Conservation (phyloP, 2,329 filamentous ascomycete genomes). For the Sporothrix schenckii region DNA sequence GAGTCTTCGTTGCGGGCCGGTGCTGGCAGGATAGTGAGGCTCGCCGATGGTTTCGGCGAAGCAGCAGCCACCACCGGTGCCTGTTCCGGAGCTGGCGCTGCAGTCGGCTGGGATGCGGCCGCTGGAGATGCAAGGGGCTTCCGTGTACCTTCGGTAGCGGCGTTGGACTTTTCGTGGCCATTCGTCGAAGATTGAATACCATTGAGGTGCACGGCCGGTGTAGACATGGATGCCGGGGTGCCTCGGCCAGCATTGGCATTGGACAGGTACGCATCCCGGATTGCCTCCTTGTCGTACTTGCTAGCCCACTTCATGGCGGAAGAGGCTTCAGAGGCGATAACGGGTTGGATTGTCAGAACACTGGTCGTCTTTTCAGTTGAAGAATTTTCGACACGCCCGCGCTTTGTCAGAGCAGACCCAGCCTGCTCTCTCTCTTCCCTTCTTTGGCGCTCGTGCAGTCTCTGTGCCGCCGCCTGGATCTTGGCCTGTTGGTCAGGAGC, state of each 20-base stretch:
- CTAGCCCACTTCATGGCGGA: slow-evolving; percentile 96
- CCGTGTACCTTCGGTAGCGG: background rate
- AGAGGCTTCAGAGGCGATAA: slow-evolving; percentile 82
- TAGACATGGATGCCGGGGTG: slow-evolving; percentile 27
- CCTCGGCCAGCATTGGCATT: slow-evolving; percentile 74
- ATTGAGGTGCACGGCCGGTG: slow-evolving; percentile 31
- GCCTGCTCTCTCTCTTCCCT: slow-evolving; percentile 54
- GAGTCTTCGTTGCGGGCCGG: slow-evolving; percentile 11
- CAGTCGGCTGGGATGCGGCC: background rate
- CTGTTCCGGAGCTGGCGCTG: background rate
- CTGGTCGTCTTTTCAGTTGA: slow-evolving; percentile 79
- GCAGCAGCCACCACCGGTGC: background rate
- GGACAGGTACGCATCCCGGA: slow-evolving; percentile 82
- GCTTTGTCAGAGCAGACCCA: slow-evolving; percentile 46
- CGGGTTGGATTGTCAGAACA: slow-evolving; percentile 82
- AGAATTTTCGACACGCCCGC: slow-evolving; percentile 57
- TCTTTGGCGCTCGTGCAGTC: slow-evolving; percentile 73
- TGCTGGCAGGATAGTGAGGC: slow-evolving; percentile 19
- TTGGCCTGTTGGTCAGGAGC: slow-evolving; percentile 89
- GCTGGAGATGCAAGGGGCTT: slow-evolving; percentile 26
- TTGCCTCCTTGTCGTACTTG: slow-evolving; percentile 87
- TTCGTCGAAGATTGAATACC: slow-evolving; percentile 27
- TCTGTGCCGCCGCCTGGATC: slow-evolving; percentile 87
- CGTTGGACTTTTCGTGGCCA: background rate
- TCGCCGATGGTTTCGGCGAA: background rate